Conservation (phyloP, 1,284 basidiomycete genomes). For the Schizopora paradoxa region DNA sequence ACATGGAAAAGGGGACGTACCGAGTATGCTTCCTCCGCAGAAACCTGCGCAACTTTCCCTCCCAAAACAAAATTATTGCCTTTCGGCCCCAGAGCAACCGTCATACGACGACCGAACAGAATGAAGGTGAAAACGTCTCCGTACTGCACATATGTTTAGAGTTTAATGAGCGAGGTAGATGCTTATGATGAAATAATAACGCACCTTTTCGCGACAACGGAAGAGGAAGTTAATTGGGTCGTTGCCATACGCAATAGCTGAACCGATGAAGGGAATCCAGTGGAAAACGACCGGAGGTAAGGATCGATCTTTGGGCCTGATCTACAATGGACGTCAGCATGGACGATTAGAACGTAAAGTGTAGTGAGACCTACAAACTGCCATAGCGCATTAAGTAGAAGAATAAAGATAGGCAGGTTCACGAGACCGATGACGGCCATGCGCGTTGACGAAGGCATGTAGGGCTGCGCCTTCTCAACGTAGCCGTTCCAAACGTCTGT, state of each 20-base stretch:
- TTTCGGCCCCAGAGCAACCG: conserved; percentile 87
- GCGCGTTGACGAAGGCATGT: conserved; percentile 13
- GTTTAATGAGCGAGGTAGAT: not conserved
- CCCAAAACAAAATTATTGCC: conserved; percentile 95
- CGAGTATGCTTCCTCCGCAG: conserved; percentile 95
- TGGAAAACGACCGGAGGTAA: conserved; percentile 78
- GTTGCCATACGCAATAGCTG: conserved; percentile 71
- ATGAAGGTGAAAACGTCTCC: conserved; percentile 91
- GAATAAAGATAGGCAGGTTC: conserved; percentile 24
- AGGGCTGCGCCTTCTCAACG: conserved; percentile 11
- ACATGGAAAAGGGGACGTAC: conserved; percentile 39
- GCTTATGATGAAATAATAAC: conserved; percentile 24
- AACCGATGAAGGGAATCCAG: conserved; percentile 71
- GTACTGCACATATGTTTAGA: conserved; percentile 34
- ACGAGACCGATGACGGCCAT: conserved; percentile 16
- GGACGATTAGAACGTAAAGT: not conserved
- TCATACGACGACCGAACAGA: conserved; percentile 84
- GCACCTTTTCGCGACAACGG: conserved; percentile 76
- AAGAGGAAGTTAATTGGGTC: conserved; percentile 78
- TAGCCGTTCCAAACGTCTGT: conserved; percentile 13
- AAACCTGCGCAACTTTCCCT: conserved; percentile 88
- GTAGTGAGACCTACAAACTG: conserved; percentile 36
- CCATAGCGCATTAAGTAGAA: conserved; percentile 40
- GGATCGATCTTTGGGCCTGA: conserved; percentile 50
- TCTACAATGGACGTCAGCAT: conserved; percentile 27